Conservation (phyloP, 129 eudicot species). For the Solidago caesia region DNA sequence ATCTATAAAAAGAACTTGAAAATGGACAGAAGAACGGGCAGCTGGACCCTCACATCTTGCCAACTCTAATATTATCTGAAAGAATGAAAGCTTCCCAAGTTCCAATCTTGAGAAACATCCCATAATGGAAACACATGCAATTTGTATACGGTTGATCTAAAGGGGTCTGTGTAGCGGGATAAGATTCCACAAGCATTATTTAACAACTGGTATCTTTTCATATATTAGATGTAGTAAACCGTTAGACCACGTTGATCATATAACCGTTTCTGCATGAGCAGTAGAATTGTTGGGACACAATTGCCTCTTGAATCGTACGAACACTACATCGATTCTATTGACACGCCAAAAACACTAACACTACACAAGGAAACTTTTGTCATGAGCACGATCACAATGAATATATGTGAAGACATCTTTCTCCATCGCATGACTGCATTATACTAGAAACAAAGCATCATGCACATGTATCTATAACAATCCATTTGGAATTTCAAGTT, state of each 20-base stretch:
- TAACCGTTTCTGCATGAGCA: constrained; percentile 86
- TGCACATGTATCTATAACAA: no score
- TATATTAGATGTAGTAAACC: constrained; percentile 38
- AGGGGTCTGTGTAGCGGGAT: no score
- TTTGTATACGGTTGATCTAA: no score
- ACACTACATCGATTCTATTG: constrained; percentile 35
- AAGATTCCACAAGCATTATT: neutral
- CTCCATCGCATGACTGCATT: no score
- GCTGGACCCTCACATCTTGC: no score
- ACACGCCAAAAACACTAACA: constrained; percentile 89
- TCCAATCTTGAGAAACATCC: no score
- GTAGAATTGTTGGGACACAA: constrained; percentile 86
- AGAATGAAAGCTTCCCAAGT: no score
- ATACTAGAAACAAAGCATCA: no score
- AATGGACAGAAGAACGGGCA: no score
- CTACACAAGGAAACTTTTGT: constrained; percentile 42
- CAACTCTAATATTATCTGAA: no score
- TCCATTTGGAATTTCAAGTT: neutral
- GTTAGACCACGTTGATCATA: constrained; percentile 82
- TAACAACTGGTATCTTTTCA: neutral
- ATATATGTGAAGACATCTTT: neutral
- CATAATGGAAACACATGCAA: no score
- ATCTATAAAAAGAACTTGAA: no score
- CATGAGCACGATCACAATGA: constrained; percentile 4
- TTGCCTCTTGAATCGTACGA: constrained; percentile 83